Evolutionary conservation across 192 early-diverging fungal genomes (phyloP).

Genomic region (Coemansia sp.): DNA sequence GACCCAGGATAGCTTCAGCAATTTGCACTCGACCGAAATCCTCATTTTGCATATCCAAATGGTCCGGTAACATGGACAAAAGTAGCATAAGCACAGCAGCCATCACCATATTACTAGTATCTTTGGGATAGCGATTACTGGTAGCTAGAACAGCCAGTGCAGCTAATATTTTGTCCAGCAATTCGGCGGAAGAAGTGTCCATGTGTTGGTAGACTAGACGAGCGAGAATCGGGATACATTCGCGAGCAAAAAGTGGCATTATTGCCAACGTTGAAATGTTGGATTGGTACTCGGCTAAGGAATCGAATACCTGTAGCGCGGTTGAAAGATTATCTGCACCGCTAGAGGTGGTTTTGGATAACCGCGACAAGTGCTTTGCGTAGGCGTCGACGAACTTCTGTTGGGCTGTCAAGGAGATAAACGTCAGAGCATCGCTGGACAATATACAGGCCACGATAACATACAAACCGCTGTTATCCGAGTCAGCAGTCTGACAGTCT

Average conservation of each 20-base stretch:
- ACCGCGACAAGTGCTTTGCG: background rate
- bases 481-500: background rate
- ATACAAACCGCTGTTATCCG: background rate
- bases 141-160: slow-evolving; percentile 18
- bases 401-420: background rate
- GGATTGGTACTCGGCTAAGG: too few species aligned
- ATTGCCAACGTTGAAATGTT: background rate
- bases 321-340: background rate
- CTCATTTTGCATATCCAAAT: background rate
- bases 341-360: background rate
- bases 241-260: background rate
- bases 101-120: slow-evolving; percentile 2
- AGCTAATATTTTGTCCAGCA: background rate
- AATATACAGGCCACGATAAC: background rate
- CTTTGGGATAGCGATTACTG: slow-evolving; percentile 3
- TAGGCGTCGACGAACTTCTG: background rate
- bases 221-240: slow-evolving; percentile 19
- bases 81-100: slow-evolving; percentile 40
- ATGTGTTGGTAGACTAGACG: slow-evolving; percentile 1
- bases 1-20: slow-evolving; percentile 21
- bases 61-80: slow-evolving; percentile 29
- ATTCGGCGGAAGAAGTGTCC: background rate
- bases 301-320: too few species aligned
- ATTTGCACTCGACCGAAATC: background rate
- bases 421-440: background rate